A percentile compares a stretch with the other conserved stretches of the same genome.
Conservation (phyloP, 2,329 filamentous ascomycete genomes). For the Davidsoniella virescens region DNA sequence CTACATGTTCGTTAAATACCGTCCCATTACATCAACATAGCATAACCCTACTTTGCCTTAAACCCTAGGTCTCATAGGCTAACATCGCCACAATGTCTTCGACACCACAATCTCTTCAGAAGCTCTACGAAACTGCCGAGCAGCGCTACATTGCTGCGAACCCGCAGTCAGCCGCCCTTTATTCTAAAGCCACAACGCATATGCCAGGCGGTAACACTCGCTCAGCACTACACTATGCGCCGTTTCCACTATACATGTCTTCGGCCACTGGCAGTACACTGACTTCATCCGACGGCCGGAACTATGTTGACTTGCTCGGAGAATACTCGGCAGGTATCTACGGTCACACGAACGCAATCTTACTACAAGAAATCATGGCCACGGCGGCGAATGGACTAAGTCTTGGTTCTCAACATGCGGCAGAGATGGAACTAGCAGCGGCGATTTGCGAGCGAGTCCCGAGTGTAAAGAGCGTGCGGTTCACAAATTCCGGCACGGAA, state of each 20-base stretch:
- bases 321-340: slow-evolving; percentile 51
- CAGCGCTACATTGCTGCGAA: slow-evolving; percentile 1
- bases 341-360: slow-evolving; percentile 43
- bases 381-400: slow-evolving; percentile 35
- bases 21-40: no score
- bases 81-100: no score
- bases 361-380: slow-evolving; percentile 31
- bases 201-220: slow-evolving; percentile 32
- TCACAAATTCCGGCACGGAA: slow-evolving; percentile 51
- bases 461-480: slow-evolving; percentile 37
- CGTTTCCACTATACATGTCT: slow-evolving; percentile 24
- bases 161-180: background rate
- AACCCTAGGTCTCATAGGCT: no score
- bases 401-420: slow-evolving; percentile 34
- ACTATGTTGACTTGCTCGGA: slow-evolving; percentile 41
- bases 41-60: no score
- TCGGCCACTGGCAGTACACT: slow-evolving; percentile 16
- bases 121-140: slow-evolving; percentile 6
- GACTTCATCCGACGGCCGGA: slow-evolving; percentile 26
- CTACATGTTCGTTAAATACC: no score
- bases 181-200: background rate
- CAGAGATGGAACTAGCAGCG: slow-evolving; percentile 35
- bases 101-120: slow-evolving; percentile 12
- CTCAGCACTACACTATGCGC: slow-evolving; percentile 26
- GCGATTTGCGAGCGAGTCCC: slow-evolving; percentile 37